A percentile compares a stretch with the other conserved stretches of the same genome.
Conservation (phyloP, 208 protist genomes). For the Trypanosoma avium region DNA sequence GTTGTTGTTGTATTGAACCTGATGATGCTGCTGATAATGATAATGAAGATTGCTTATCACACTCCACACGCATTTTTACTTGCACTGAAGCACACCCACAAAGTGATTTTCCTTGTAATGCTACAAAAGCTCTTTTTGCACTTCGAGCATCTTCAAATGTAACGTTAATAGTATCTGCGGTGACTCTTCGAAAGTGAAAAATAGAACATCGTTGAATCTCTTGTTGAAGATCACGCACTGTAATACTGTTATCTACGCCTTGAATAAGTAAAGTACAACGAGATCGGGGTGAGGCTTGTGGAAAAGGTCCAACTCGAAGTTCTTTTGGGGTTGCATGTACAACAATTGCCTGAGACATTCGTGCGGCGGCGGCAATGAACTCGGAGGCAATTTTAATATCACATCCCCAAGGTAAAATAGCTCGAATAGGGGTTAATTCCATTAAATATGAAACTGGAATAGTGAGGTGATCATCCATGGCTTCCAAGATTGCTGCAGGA, state of each 20-base stretch:
- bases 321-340: not conserved
- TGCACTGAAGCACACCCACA: constrained; percentile 2
- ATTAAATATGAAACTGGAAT: constrained; percentile 8
- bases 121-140: constrained; percentile 10
- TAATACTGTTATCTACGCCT: constrained; percentile 3
- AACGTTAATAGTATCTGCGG: constrained; percentile 1
- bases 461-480: constrained; percentile 14
- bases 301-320: not conserved
- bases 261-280: constrained; percentile 7
- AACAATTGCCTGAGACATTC: constrained; percentile 1
- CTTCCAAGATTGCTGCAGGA: constrained; percentile 3
- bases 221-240: not conserved
- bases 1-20: too few species aligned
- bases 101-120: constrained; percentile 11
- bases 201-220: not conserved
- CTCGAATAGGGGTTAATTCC: not conserved
- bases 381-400: not conserved
- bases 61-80: constrained; percentile 11
- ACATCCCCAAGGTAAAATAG: not conserved
- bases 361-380: not conserved
- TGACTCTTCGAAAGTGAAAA: constrained; percentile 5
- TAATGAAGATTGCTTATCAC: not conserved
- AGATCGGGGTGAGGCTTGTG: constrained; percentile 1
- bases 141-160: constrained; percentile 16
- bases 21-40: too few species aligned